Conservation (phyloP, 2,329 filamentous ascomycete genomes). For the Fusarium sp. region DNA sequence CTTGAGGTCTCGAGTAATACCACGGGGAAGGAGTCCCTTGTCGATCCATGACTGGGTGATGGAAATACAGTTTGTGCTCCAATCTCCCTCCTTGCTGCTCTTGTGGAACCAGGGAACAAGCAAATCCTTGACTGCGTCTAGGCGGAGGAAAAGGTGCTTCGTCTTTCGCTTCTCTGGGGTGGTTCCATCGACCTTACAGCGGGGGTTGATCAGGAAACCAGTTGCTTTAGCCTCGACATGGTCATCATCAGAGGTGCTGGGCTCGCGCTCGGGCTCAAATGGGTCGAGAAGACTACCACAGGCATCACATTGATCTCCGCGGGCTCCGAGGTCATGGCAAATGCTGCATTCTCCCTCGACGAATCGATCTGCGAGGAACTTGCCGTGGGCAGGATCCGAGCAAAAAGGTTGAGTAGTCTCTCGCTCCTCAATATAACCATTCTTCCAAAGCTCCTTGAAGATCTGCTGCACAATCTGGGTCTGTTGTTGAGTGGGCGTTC, state of each 20-base stretch:
- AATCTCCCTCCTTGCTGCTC: slow-evolving; percentile 76
- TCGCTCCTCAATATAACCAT: slow-evolving; percentile 86
- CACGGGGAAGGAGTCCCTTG: slow-evolving; percentile 83
- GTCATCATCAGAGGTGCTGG: slow-evolving; percentile 44
- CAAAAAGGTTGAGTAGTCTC: slow-evolving; percentile 92
- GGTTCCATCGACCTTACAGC: slow-evolving; percentile 89
- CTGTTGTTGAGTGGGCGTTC: slow-evolving; percentile 87
- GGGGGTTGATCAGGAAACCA: slow-evolving; percentile 76
- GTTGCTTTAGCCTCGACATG: slow-evolving; percentile 49
- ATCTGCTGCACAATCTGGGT: slow-evolving; percentile 93
- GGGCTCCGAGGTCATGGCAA: slow-evolving; percentile 75
- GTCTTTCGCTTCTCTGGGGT: slow-evolving; percentile 82
- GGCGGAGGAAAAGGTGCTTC: slow-evolving; percentile 87
- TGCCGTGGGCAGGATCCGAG: slow-evolving; percentile 68
- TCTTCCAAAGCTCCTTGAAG: slow-evolving; percentile 85
- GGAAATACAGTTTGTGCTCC: slow-evolving; percentile 76
- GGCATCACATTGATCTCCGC: slow-evolving; percentile 78
- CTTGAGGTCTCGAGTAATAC: slow-evolving; percentile 90
- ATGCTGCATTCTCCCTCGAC: slow-evolving; percentile 82
- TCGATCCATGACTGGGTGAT: slow-evolving; percentile 85
- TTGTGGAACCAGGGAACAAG: slow-evolving; percentile 81
- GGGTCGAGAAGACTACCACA: slow-evolving; percentile 78
- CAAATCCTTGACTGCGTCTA: slow-evolving; percentile 82
- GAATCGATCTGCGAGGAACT: slow-evolving; percentile 86
- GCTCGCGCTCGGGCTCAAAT: slow-evolving; percentile 62